Evolutionary conservation across 2,329 filamentous ascomycete species (phyloP), one percentile per base, ranked within the genome.

Genomic region (Ascochyta rabiei): DNA sequence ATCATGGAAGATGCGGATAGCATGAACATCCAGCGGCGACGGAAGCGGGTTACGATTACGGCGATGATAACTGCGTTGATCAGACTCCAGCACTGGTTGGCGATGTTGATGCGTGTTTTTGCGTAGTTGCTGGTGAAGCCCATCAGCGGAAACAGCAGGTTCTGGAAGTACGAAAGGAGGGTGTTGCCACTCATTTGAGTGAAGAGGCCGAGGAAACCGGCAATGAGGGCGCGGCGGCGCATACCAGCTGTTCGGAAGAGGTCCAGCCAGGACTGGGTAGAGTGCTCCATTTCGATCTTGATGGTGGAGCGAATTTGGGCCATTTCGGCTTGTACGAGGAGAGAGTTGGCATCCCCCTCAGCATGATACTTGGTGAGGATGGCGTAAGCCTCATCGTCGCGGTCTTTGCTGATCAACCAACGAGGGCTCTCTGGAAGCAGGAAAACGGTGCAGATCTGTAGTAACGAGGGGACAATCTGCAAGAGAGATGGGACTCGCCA

Each of bases 291-390:
- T 64, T 86, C 84, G 1, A 84, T 63, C 26, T 79, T 77, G 62
- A 86, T 81, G 0, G 84, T 84, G 4, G 80, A 78, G 44, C 81
- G 76, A 60, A 88, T 88, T 67, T 88, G 83, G 0, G 79, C 79
- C 63, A 86, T 82, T 64, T 88, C 86, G 8, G 82, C 83, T 46
- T 80, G 77, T 23, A 86, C 70, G 7, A 74, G 61, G 6, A 64
- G 41, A 3, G 69, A 72, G 43, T 54, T 69, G 1, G 61, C 61
- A 49, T 81, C 74, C 6, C 78, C 79, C 54, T 78, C 75, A 8
- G 73, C 75, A 48, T 81, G 79, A 56, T 78, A 80, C 34, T 75
- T 76, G 18, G 71, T 71, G 0, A 76, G 58, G 9, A 75, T 54
- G 0, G 69, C 68, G 37, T 67, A 68, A 9, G 73, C 73, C 24